Evolutionary conservation across 768 basidiomycete genomes (phyloP), one percentile per base, ranked within the genome.

Genomic region (Naganishia vishniacii): DNA sequence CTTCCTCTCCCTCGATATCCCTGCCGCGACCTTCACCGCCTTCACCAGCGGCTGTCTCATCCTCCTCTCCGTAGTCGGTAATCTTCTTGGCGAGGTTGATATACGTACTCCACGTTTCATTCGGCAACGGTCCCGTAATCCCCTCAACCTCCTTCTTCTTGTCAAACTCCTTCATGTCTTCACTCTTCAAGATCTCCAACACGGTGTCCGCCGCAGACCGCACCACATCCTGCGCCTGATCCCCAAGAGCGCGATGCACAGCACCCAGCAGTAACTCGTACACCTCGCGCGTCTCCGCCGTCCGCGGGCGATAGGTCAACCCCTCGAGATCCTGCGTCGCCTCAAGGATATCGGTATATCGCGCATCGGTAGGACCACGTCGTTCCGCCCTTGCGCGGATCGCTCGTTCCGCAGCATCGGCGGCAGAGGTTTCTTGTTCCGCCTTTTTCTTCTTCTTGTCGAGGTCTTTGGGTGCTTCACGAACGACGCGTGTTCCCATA

Each of bases 371-470:
- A 2, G 42, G 42, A 63, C 75, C 72, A 46, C 83, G 82, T 82
- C 77, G 89, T 86, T 71, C 76, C 70, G 28, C 82, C 75, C 8
- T 80, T 78, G 53, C 86, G 84, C 74, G 69, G 23, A 77, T 72
- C 26, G 67, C 67, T 34, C 72, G 59, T 48, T 77, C 75, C 7
- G 73, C 73, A 31, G 72, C 71, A 29, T 77, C 75, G 23, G 75
- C 75, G 8, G 73, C 71, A 13, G 66, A 66, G 28, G 72, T 26
- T 40, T 71, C 68, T 18, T 40, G 41, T 23, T 65, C 64, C 1
- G 87, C 88, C 77, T 86, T 89, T 73, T 89, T 91, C 82, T 91
- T 91, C 83, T 91, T 92, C 84, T 92, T 93, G 53, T 91, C 88
- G 18, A 91, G 72, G 72, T 93, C 89, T 75, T 91, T 90, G 15